These are phyloP conservation scores for Cytospora paraplurivora DNA, from an alignment of 2,329 filamentous ascomycete genomes.

Conservation along the genomic window DNA sequence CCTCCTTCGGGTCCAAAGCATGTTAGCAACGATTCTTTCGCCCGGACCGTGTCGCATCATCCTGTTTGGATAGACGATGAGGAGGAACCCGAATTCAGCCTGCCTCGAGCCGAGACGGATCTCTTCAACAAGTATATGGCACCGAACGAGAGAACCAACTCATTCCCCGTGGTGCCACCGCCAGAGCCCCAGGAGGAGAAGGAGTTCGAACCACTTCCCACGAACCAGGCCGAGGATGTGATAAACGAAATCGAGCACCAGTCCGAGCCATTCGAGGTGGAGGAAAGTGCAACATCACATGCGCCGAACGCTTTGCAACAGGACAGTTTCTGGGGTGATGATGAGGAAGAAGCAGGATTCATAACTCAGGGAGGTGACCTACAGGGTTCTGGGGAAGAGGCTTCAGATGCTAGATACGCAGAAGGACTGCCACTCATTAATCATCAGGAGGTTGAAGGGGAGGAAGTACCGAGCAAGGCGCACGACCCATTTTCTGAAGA, in stretches of 20 bases:
- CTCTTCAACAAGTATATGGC: conserved; percentile 61
- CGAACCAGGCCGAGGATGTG: conserved; percentile 56
- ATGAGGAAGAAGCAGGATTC: conserved; percentile 31
- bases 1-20: conserved; percentile 50
- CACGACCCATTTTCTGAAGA: conserved; percentile 46
- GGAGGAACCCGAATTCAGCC: conserved; percentile 58
- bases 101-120: conserved; percentile 55
- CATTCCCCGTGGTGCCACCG: conserved; percentile 60
- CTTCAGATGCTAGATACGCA: conserved; percentile 63
- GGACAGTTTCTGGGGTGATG: conserved; percentile 28
- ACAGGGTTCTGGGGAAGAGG: conserved; percentile 44
- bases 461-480: conserved; percentile 23
- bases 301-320: conserved; percentile 24
- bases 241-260: conserved; percentile 55
- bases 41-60: conserved; percentile 64
- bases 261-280: conserved; percentile 46
- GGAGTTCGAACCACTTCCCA: conserved; percentile 45
- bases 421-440: conserved; percentile 69
- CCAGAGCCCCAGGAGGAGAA: conserved; percentile 37
- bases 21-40: conserved; percentile 63
- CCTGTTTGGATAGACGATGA: conserved; percentile 61
- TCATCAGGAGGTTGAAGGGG: conserved; percentile 36
- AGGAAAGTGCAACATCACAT: conserved; percentile 30
- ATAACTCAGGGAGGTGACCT: conserved; percentile 46
- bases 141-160: conserved; percentile 60